A percentile compares a stretch with the other conserved stretches of the same genome.
phyloP scores from a whole-genome alignment of 1,284 basidiomycete genomes.

The Fereydounia khargensis region DNA sequence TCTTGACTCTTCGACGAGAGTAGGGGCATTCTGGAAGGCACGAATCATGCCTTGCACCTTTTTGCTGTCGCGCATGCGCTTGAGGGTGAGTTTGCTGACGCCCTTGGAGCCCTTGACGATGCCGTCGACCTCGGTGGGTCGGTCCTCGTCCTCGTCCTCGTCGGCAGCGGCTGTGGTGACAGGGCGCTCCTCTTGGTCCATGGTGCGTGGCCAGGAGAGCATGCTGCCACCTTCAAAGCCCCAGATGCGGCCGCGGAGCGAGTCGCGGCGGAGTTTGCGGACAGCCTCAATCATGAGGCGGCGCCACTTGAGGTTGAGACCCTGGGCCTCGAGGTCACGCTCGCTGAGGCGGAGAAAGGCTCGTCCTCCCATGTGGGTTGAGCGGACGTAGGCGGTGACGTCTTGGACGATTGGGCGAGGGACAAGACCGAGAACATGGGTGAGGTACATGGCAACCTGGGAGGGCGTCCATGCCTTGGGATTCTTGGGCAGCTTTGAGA shows the following conservation, averaged over 20 bases:
- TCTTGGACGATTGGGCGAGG: constrained; percentile 46
- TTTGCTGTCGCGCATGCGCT: constrained; percentile 43
- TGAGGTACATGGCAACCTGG: constrained; percentile 48
- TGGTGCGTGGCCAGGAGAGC: constrained; percentile 31
- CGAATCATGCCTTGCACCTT: constrained; percentile 41
- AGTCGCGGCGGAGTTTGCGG: constrained; percentile 38
- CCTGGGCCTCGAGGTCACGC: constrained; percentile 37
- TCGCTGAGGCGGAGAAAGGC: constrained; percentile 45
- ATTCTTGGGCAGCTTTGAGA: constrained; percentile 30
- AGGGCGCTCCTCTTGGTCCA: constrained; percentile 17
- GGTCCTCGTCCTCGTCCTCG: constrained; percentile 3
- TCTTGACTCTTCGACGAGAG: constrained; percentile 16
- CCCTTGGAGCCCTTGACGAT: constrained; percentile 15
- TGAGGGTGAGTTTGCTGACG: constrained; percentile 37
- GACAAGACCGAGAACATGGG: constrained; percentile 43
- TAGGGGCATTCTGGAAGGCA: constrained; percentile 44
- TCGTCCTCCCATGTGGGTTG: constrained; percentile 38
- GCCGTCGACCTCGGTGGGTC: constrained; percentile 2
- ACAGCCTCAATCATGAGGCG: constrained; percentile 48
- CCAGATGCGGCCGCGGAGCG: constrained; percentile 46
- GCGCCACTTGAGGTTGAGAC: constrained; percentile 47
- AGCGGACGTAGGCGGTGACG: constrained; percentile 45
- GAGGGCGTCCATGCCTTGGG: constrained; percentile 47
- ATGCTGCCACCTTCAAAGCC: constrained; percentile 22
- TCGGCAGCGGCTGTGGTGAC: neutral